Evolutionary conservation across 176 grass and related monocot species (phyloP), one percentile per base, ranked within the genome.

Genomic region (Lolium multiflorum): DNA sequence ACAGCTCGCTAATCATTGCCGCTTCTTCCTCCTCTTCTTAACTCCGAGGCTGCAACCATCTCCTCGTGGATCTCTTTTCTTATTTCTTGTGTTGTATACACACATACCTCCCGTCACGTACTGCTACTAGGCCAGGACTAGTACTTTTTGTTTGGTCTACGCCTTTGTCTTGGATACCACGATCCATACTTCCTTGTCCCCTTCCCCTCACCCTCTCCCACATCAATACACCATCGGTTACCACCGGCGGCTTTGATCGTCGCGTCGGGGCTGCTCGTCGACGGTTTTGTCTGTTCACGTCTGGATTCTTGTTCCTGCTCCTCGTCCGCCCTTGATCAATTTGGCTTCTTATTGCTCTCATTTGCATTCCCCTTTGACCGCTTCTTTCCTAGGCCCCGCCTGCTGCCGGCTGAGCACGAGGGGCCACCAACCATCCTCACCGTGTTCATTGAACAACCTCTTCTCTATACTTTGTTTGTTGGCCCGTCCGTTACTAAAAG

Each of bases 51-150:
- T 4, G n/a, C 35, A 75, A 52, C 82, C 43, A 51, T 71, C 71
- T 11, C 9, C 78, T 82, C 62, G 24, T 79, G 80, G 75, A 80
- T 87, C 54, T 87, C 57, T 20, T 88, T 66, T 67, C 31, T 35
- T 35, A 35, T 35, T 35, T 35, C 31, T 35, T 35, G 31, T 35
- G 31, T 35, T 35, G 31, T 48, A 28, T 64, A 8, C 0, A 38
- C 68, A 65, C 89, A 56, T 65, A 83, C 63, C 6, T 14, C 43
- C 83, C 9, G 47, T 81, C 88, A 89, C 88, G 88, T 81, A 37
- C 12, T 35, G 31, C 31, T 62, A 1, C 63, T 21, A 78, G 8
- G 31, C 31, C 3, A 35, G 31, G 31, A 35, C 41, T 14, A 7
- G 61, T 62, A 51, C 14, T 47, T 16, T 11, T 31, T 44, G 31